These are phyloP conservation scores for Crithidia mellificae DNA, from an alignment of 208 protist species.

Conservation along the genomic window DNA sequence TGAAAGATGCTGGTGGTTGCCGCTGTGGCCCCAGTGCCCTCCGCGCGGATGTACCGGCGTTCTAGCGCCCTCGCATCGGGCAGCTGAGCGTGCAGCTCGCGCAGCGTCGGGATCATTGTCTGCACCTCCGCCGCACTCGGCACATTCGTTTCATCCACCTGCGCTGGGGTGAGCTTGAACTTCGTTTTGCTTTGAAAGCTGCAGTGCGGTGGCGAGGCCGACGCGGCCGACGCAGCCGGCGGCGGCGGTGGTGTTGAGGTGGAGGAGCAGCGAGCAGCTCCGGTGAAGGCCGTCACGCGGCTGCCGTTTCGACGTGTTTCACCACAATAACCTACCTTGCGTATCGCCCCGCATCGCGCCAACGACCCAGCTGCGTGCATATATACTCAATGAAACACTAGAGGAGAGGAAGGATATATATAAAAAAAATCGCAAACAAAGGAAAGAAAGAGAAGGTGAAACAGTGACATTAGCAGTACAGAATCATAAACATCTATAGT, in stretches of 20 bases:
- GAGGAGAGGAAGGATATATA: background rate
- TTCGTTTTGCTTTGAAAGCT: conserved; percentile 39
- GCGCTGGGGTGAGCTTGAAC: conserved; percentile 45
- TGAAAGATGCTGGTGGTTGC: conserved; percentile 19
- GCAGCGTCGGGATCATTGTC: conserved; percentile 51
- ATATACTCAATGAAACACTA: background rate
- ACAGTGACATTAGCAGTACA: too few relatives aligned
- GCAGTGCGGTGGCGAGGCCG: background rate
- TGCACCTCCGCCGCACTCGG: conserved; percentile 59
- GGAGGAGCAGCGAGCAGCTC: background rate
- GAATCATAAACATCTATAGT: too few relatives aligned
- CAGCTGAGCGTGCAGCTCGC: conserved; percentile 57
- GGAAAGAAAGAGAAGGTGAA: too few relatives aligned
- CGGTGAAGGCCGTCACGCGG: too few relatives aligned
- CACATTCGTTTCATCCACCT: conserved; percentile 72
- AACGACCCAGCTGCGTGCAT: background rate
- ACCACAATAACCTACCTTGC: too few relatives aligned
- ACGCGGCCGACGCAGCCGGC: background rate
- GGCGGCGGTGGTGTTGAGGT: background rate
- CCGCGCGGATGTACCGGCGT: conserved; percentile 37
- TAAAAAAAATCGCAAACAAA: too few relatives aligned
- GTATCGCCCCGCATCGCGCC: background rate
- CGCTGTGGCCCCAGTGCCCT: background rate
- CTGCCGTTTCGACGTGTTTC: too few relatives aligned
- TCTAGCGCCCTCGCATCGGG: conserved; percentile 64